Evolutionary conservation across 345 rosid species (phyloP).

Genomic region (Microthlaspi erraticum): DNA sequence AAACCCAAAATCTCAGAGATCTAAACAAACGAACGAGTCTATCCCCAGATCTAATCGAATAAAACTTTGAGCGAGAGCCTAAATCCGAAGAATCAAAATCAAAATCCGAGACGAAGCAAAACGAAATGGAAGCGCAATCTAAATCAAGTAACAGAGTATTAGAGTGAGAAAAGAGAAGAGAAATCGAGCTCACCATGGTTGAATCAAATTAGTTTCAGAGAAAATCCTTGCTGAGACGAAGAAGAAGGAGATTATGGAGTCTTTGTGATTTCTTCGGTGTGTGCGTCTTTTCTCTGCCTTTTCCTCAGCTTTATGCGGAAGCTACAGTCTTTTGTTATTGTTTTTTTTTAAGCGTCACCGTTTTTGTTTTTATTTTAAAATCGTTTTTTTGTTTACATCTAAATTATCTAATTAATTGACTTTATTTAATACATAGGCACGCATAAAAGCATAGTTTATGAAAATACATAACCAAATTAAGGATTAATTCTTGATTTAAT

Average conservation of each 20-base stretch:
- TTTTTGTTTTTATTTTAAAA: too few species aligned
- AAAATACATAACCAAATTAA: not conserved
- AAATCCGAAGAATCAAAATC: constrained; percentile 24
- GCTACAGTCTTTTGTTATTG: not conserved
- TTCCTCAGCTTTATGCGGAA: constrained; percentile 37
- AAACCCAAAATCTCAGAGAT: constrained; percentile 41
- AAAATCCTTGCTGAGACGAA: constrained; percentile 23
- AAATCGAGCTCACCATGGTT: constrained; percentile 46
- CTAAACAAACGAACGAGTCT: constrained; percentile 28
- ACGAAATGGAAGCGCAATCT: constrained; percentile 20
- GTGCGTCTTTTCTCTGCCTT: constrained; percentile 24
- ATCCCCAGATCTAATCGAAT: constrained; percentile 35
- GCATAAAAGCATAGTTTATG: not conserved
- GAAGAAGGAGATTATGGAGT: constrained; percentile 26
- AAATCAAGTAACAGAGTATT: not conserved
- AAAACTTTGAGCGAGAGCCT: not conserved
- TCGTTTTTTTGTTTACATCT: not conserved
- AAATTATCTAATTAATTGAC: not conserved
- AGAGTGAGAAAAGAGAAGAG: not conserved
- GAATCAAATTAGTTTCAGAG: constrained; percentile 21
- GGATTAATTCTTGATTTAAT: not conserved
- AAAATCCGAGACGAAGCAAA: constrained; percentile 6
- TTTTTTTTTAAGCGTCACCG: not conserved
- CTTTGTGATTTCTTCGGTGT: constrained; percentile 31
- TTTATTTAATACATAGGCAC: constrained; percentile 20